Conservation (phyloP, 2,329 filamentous ascomycete species). For the Fusarium sublunatum region DNA sequence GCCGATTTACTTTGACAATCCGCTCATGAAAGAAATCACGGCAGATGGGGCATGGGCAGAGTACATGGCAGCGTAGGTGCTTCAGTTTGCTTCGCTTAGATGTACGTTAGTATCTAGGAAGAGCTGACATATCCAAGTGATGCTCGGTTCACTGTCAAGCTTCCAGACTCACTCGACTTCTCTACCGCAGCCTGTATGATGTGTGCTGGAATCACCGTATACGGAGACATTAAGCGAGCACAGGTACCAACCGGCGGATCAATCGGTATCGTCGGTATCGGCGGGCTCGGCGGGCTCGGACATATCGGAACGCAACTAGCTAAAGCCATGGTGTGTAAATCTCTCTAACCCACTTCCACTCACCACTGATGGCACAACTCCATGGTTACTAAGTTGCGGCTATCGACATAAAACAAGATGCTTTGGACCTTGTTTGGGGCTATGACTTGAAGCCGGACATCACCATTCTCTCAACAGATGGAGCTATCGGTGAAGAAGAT, state of each 20-base stretch:
- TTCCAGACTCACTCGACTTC: neutral
- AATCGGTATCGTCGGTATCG: conserved; percentile 8
- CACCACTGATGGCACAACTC: rapidly evolving
- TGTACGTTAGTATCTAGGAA: neutral
- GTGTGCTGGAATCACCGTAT: conserved; percentile 2
- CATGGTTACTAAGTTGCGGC: conserved; percentile 17
- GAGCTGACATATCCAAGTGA: neutral
- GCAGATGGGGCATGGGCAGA: conserved; percentile 16
- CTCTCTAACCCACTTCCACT: rapidly evolving
- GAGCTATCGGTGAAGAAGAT: neutral
- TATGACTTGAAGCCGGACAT: conserved; percentile 12
- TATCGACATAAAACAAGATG: conserved; percentile 8
- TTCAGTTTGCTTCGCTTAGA: neutral
- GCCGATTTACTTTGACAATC: neutral
- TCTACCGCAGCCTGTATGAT: conserved; percentile 6
- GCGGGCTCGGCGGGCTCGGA: conserved; percentile 3
- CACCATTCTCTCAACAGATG: neutral
- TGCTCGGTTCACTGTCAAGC: conserved; percentile 3
- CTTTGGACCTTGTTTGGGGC: conserved; percentile 4
- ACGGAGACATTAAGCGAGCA: conserved; percentile 6
- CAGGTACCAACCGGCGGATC: conserved; percentile 10
- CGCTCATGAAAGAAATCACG: conserved; percentile 6
- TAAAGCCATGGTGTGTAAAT: conserved; percentile 7
- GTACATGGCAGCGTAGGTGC: conserved; percentile 14
- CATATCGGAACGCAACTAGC: conserved; percentile 10